Conservation (phyloP, 352 stramenopile genomes). For the Porosira glacialis region DNA sequence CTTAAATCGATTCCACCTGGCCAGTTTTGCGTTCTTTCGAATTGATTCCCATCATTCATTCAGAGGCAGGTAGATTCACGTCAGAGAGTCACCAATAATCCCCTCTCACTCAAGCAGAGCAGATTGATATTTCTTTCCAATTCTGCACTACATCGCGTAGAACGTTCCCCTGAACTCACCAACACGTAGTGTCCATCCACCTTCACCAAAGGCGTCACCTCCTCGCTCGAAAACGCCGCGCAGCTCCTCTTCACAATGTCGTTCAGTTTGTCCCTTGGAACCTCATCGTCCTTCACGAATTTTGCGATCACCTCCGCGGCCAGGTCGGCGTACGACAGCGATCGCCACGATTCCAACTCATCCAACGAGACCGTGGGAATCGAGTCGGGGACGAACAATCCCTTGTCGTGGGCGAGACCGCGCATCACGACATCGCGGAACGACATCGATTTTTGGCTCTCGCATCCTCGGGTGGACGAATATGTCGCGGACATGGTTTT, state of each 20-base stretch:
- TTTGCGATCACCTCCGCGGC: conserved; percentile 92
- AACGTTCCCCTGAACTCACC: too few species aligned
- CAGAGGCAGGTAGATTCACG: too few species aligned
- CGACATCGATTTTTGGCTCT: conserved; percentile 67
- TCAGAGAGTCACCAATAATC: too few species aligned
- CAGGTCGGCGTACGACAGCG: conserved; percentile 91
- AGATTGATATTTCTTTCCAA: too few species aligned
- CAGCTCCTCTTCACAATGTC: conserved; percentile 91
- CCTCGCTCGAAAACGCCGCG: conserved; percentile 88
- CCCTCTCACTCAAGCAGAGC: too few species aligned
- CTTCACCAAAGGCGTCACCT: conserved; percentile 92
- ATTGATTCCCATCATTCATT: too few species aligned
- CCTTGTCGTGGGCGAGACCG: conserved; percentile 82
- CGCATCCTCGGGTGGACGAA: conserved; percentile 79
- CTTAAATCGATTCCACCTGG: too few species aligned
- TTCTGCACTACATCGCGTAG: too few species aligned
- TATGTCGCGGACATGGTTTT: conserved; percentile 77
- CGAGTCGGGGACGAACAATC: conserved; percentile 83
- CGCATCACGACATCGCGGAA: conserved; percentile 84
- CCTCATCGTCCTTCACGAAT: conserved; percentile 93
- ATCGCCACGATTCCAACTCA: conserved; percentile 81
- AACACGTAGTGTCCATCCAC: conserved; percentile 78
- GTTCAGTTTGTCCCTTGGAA: conserved; percentile 86
- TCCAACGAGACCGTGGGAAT: conserved; percentile 66
- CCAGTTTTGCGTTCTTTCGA: too few species aligned